These are phyloP conservation scores for Phytophthora litchii DNA, from an alignment of 352 stramenopile genomes.

Conservation along the genomic window DNA sequence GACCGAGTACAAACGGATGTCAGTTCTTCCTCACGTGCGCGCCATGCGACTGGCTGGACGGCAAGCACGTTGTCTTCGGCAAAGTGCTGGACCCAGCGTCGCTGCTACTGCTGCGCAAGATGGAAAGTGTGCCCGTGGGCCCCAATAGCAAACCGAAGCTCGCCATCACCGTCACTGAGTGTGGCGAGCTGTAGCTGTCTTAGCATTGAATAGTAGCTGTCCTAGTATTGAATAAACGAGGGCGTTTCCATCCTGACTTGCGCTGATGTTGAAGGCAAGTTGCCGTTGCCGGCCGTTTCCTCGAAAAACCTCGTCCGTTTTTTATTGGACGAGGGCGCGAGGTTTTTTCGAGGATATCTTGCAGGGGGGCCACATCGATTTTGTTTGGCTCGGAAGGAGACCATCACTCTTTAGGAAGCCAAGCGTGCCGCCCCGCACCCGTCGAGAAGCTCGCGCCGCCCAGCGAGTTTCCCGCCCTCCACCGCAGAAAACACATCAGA, in stretches of 20 bases:
- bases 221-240: not conserved
- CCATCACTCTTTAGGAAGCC: slow-evolving; percentile 42
- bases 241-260: not conserved
- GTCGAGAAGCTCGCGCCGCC: slow-evolving; percentile 20
- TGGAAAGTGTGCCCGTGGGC: slow-evolving; percentile 90
- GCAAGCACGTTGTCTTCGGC: slow-evolving; percentile 97
- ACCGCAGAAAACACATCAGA: slow-evolving; percentile 47
- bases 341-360: slow-evolving; percentile 42
- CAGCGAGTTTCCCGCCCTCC: slow-evolving; percentile 10
- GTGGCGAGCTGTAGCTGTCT: slow-evolving; percentile 84
- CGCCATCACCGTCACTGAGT: slow-evolving; percentile 87
- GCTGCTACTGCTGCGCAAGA: slow-evolving; percentile 90
- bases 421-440: slow-evolving; percentile 12
- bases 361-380: slow-evolving; percentile 31
- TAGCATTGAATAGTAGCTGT: slow-evolving; percentile 37
- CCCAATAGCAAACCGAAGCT: slow-evolving; percentile 89
- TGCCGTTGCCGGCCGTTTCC: slow-evolving; percentile 7
- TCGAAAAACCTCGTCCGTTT: slow-evolving; percentile 29
- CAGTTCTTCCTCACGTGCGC: slow-evolving; percentile 97
- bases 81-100: slow-evolving; percentile 89
- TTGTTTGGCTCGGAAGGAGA: slow-evolving; percentile 38
- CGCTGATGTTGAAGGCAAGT: not conserved
- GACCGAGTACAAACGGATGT: slow-evolving; percentile 93
- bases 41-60: slow-evolving; percentile 95
- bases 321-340: slow-evolving; percentile 11